Conservation (phyloP, 352 stramenopile species). For the Globisporangium recalcitrans region DNA sequence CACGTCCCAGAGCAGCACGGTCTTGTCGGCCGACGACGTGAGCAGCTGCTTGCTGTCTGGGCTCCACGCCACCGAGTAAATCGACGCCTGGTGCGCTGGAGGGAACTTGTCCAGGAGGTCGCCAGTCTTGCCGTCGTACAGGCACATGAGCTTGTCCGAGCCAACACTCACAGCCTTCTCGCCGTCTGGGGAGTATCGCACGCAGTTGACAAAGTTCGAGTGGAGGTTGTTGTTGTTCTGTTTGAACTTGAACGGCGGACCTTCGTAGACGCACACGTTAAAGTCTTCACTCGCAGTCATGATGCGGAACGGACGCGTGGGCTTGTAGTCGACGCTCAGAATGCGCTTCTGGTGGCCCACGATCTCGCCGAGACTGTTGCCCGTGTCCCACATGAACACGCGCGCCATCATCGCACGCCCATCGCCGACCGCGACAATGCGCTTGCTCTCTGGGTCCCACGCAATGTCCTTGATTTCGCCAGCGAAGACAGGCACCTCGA, state of each 20-base stretch:
- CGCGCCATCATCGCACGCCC: conserved; percentile 71
- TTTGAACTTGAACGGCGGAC: conserved; percentile 95
- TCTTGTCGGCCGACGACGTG: conserved; percentile 96
- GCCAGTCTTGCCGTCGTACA: conserved; percentile 93
- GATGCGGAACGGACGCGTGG: conserved; percentile 91
- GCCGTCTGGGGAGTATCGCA: conserved; percentile 92
- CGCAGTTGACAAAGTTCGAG: conserved; percentile 94
- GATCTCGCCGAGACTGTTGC: conserved; percentile 93
- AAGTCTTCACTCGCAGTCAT: conserved; percentile 95
- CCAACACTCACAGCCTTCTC: conserved; percentile 88
- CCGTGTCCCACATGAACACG: conserved; percentile 97
- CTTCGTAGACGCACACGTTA: conserved; percentile 92
- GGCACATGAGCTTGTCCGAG: conserved; percentile 92
- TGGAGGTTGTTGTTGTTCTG: conserved; percentile 91
- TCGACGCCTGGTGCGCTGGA: conserved; percentile 84
- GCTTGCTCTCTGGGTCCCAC: conserved; percentile 95
- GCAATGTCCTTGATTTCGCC: conserved; percentile 92
- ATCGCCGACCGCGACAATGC: conserved; percentile 88
- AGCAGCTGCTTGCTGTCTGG: conserved; percentile 87
- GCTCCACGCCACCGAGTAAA: conserved; percentile 94
- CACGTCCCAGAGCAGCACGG: conserved; percentile 91
- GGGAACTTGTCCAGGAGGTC: conserved; percentile 81
- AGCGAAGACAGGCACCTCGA: conserved; percentile 88
- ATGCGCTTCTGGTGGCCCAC: conserved; percentile 93
- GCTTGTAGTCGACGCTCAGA: conserved; percentile 91